Conservation (phyloP, 2,329 filamentous ascomycete genomes). For the Aspergillus ruber region DNA sequence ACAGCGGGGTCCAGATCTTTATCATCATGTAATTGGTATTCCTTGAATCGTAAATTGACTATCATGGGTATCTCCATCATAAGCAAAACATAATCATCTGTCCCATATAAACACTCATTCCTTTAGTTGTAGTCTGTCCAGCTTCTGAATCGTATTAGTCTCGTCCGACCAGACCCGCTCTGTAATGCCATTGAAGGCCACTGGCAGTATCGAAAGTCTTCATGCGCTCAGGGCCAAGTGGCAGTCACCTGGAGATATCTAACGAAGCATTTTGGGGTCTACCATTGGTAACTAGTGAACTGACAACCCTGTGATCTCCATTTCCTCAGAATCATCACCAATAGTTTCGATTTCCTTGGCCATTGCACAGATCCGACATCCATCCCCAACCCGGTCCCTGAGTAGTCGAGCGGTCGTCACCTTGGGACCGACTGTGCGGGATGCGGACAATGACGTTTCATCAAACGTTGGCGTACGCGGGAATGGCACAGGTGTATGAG, state of each 20-base stretch:
- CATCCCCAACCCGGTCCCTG: conserved; percentile 57
- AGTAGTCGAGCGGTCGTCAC: conserved; percentile 78
- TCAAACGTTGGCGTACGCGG: conserved; percentile 15
- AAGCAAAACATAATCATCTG: conserved; percentile 11
- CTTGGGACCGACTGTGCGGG: conserved; percentile 68
- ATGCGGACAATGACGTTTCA: conserved; percentile 23
- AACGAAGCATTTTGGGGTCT: too few species aligned
- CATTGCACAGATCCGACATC: conserved; percentile 35
- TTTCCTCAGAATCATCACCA: conserved; percentile 12
- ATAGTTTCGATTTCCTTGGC: conserved; percentile 29
- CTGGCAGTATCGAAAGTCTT: too few species aligned
- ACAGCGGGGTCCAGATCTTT: not conserved
- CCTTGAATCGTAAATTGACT: conserved; percentile 9
- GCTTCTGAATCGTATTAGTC: too few species aligned
- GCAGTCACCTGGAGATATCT: too few species aligned
- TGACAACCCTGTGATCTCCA: not conserved
- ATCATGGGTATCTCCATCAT: conserved; percentile 21
- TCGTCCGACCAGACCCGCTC: too few species aligned
- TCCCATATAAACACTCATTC: not conserved
- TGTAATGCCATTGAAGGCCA: too few species aligned
- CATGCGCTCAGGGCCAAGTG: too few species aligned
- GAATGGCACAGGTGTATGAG: conserved; percentile 18
- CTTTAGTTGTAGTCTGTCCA: too few species aligned
- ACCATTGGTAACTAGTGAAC: too few species aligned
- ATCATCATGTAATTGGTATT: not conserved